Evolutionary conservation across 202 grass and related monocot genomes (phyloP), one percentile per base, ranked within the genome.

Genomic region (Musa balbisiana): DNA sequence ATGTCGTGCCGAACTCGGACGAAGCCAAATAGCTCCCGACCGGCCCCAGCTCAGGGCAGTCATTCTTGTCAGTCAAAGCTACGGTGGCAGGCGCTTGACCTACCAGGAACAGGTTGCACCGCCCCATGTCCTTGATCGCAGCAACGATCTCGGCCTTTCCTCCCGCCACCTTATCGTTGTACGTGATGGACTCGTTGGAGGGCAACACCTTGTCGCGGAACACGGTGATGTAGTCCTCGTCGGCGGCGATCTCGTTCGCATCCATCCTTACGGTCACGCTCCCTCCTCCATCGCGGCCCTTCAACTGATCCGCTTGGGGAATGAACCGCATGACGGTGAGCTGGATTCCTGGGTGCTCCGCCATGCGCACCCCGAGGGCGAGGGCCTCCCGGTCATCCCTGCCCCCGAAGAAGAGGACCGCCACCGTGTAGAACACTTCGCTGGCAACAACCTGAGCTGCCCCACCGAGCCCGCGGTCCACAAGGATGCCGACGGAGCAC

Each of bases 381-480:
- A 91, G 71, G 13, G 78, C 89, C 78, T 91, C 86, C 22, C 83
- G 80, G 71, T 92, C 85, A 81, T 92, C 86, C 0, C 83, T 65
- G 19, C 89, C 89, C 29, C 86, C 83, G 72, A 92, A 92, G 83
- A 88, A 92, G 75, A 92, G 83, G 2, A 86, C 60, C 0, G 79
- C 71, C 6, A 86, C 78, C 8, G 89, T 2, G 76, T 77, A 88
- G 58, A 63, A 85, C 20, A 91, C 83, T 1, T 91, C 78, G 5
- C 81, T 76, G 3, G 86, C 77, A 22, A 83, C 76, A 0, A 91
- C 83, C 72, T 86, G 89, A 12, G 83, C 71, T 0, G 79, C 52
- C 71, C 89, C 89, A 52, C 92, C 89, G 17, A 96, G 83, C 14
- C 83, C 87, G 9, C 88, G 88, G 78, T 96, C 85, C 19, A 91